These are phyloP conservation scores for Graphilbum fragrans DNA, from an alignment of 2,329 filamentous ascomycete genomes.

Conservation along the genomic window DNA sequence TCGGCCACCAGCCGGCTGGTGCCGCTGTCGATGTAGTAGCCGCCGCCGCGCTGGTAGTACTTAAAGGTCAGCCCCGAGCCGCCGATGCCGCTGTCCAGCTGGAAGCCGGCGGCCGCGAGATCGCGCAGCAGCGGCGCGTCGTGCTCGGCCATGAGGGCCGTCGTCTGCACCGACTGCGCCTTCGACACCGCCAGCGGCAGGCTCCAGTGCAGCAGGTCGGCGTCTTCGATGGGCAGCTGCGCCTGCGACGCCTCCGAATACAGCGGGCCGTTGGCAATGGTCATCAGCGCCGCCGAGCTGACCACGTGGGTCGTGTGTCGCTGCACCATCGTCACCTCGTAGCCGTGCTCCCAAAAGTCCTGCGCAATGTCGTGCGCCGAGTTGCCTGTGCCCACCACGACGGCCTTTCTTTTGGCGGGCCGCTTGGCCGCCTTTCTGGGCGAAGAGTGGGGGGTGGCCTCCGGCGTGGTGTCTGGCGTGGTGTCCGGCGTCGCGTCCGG, in stretches of 20 bases:
- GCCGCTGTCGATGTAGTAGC: slow-evolving; percentile 49
- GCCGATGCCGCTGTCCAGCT: slow-evolving; percentile 42
- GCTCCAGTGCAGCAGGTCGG: slow-evolving; percentile 39
- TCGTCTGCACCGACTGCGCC: slow-evolving; percentile 30
- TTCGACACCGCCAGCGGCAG: slow-evolving; percentile 39
- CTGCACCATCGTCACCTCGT: slow-evolving; percentile 48
- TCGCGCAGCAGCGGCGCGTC: slow-evolving; percentile 31
- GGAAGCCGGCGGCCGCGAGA: slow-evolving; percentile 43
- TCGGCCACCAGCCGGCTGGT: slow-evolving; percentile 39
- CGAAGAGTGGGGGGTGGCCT: too few species aligned
- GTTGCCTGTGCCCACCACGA: slow-evolving; percentile 47
- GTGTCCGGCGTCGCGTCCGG: too few species aligned
- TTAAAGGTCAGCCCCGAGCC: slow-evolving; percentile 42
- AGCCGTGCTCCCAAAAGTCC: slow-evolving; percentile 44
- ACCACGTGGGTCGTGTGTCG: slow-evolving; percentile 44
- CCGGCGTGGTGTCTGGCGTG: too few species aligned
- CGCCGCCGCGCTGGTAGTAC: slow-evolving; percentile 48
- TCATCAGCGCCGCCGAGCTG: slow-evolving; percentile 28
- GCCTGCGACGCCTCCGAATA: slow-evolving; percentile 25
- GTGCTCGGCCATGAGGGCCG: slow-evolving; percentile 20
- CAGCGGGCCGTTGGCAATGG: slow-evolving; percentile 31
- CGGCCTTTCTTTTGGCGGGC: slow-evolving; percentile 36
- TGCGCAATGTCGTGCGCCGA: slow-evolving; percentile 48
- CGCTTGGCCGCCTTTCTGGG: too few species aligned
- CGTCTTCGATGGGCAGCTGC: slow-evolving; percentile 34